Evolutionary conservation across 2,329 filamentous ascomycete species (phyloP).

Genomic region (Penicillium sp.): DNA sequence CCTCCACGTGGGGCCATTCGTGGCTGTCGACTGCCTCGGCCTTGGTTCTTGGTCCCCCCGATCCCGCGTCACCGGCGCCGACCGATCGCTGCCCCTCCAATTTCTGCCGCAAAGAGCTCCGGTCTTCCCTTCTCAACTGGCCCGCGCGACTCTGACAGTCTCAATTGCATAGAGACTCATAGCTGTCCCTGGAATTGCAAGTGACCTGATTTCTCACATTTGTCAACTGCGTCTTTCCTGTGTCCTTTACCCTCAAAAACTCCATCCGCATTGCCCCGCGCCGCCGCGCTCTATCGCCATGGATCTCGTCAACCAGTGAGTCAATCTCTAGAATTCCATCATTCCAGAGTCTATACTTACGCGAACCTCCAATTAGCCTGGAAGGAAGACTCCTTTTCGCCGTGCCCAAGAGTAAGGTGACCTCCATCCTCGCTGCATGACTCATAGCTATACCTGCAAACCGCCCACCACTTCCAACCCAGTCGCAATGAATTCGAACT

Average conservation of each 20-base stretch:
- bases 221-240: neutral
- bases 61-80: too few species aligned
- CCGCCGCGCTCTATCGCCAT: conserved; percentile 40
- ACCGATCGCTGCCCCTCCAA: conserved; percentile 25
- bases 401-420: conserved; percentile 87
- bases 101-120: conserved; percentile 23
- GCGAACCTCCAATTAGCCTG: conserved; percentile 58
- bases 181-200: conserved; percentile 5
- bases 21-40: too few species aligned
- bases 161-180: conserved; percentile 10
- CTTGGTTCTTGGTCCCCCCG: too few species aligned
- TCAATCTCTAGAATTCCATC: conserved; percentile 20
- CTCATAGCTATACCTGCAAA: conserved; percentile 15
- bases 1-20: too few species aligned
- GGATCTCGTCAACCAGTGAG: conserved; percentile 63
- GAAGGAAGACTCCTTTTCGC: conserved; percentile 93
- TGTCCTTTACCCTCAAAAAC: neutral
- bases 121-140: conserved; percentile 9
- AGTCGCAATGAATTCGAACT: conserved; percentile 11
- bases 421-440: conserved; percentile 14
- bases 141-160: conserved; percentile 5
- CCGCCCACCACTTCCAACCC: too few species aligned
- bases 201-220: conserved; percentile 6
- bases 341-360: neutral
- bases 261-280: conserved; percentile 11